Evolutionary conservation across 257 asterid genomes (phyloP).

Genomic region (Nicotiana benthamiana): DNA sequence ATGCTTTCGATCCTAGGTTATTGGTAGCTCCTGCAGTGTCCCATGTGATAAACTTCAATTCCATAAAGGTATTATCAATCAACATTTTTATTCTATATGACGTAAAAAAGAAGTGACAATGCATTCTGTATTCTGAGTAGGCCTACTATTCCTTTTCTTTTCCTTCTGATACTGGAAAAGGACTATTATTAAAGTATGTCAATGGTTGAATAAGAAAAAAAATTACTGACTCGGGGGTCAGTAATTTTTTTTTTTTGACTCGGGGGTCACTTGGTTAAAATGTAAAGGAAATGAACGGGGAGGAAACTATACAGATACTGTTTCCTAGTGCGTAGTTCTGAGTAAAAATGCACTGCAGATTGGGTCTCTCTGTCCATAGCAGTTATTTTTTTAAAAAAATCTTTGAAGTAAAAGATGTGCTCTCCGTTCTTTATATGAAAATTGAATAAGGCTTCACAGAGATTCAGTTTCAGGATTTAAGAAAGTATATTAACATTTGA

Average conservation of each 20-base stretch:
- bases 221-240: background rate
- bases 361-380: background rate
- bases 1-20: conserved; percentile 94
- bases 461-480: background rate
- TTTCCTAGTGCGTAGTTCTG: background rate
- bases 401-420: background rate
- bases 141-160: background rate
- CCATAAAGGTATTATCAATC: conserved; percentile 27
- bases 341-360: background rate
- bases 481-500: background rate
- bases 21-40: conserved; percentile 94
- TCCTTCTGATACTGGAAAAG: background rate
- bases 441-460: background rate
- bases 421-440: background rate
- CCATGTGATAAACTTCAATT: conserved; percentile 52
- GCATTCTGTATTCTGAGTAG: background rate
- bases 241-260: too few relatives aligned
- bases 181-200: background rate
- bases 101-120: background rate
- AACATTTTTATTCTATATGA: background rate
- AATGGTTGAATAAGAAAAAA: background rate
- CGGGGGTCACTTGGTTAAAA: background rate
- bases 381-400: background rate
- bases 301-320: background rate
- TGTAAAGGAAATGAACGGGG: background rate